Base-by-base conservation (phyloP, 2,329 filamentous ascomycete genomes). In the Colletotrichum australisinense region DNA sequence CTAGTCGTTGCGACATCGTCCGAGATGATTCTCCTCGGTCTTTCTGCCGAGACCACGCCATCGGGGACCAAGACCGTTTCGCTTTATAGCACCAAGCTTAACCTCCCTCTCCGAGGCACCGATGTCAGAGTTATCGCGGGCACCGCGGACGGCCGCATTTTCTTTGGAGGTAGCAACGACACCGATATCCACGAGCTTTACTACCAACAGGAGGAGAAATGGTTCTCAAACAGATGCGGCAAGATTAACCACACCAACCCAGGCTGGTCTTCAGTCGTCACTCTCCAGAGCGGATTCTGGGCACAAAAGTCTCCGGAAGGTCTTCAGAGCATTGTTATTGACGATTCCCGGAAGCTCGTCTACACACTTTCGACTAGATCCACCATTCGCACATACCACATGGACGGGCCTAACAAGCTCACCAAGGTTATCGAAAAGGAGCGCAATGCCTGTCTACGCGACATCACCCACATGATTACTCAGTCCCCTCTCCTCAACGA, bases 181-280 rank as follows among this genome's bases (percentile, higher is more conserved):
- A 95, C 95, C 75, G 95, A 98, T 78, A 91, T 99, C 60, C 94
- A 97, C 81, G 97, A 99, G 83, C 89, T 99, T 67, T 95, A 93
- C 77, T 99, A 99, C 81, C 96, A 98, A 83, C 95, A 98, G 79
- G 95, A 98, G 82, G 97, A 99, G 83, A 93, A 94, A 78, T 99
- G 97, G 97, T 99, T 99, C 80, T 93, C 94, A 66, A 95, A 92
- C 82, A 91, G 93, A 76, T 97, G 94, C 80, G 92, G 93, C 73
- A 98, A 95, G 83, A 92, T 96, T 75, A 97, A 97, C 80, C 97
- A 98, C 81, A 96, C 93, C 62, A 93, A 90, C 80, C 91, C 90
- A 4, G 92, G 93, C 42, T 92, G 94, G 86, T 88, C 89, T 69
- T 92, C 90, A 12, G 88, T 93, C 2, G 85, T 94, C 0, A 85